phyloP scores from a whole-genome alignment of 164 flowering plant genomes.

The Macadamia integrifolia region DNA sequence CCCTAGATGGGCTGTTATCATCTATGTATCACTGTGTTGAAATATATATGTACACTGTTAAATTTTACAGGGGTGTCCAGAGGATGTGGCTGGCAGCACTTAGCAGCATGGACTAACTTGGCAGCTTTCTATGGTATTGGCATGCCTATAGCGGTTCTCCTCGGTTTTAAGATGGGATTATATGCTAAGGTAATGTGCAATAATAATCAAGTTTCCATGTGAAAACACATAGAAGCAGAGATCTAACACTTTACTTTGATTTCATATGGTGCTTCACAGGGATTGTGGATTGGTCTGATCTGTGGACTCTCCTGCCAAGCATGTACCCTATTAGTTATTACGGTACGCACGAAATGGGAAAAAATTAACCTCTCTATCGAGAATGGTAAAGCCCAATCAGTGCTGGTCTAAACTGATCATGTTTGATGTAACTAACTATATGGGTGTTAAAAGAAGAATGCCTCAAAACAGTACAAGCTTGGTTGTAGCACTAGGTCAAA shows the following conservation, averaged over 20 bases:
- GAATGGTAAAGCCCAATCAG: too few species aligned
- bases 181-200: conserved; percentile 39
- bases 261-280: conserved; percentile 36
- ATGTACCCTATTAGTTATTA: conserved; percentile 38
- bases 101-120: conserved; percentile 65
- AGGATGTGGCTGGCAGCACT: conserved; percentile 95
- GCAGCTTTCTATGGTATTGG: conserved; percentile 69
- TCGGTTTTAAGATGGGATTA: conserved; percentile 45
- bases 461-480: too few species aligned
- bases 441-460: too few species aligned
- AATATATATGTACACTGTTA: background rate
- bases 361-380: conserved; percentile 25
- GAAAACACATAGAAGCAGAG: too few species aligned
- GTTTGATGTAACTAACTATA: too few species aligned
- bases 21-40: too few species aligned
- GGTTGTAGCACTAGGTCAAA: too few species aligned
- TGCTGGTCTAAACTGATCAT: too few species aligned
- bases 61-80: conserved; percentile 64
- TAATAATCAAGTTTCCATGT: background rate
- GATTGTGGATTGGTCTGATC: conserved; percentile 74
- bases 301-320: conserved; percentile 63
- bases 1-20: too few species aligned
- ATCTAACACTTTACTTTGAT: too few species aligned
- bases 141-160: conserved; percentile 55
- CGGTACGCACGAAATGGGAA: conserved; percentile 43